Evolutionary conservation across 2,329 filamentous ascomycete species (phyloP), one percentile per base, ranked within the genome.

Genomic region (Fusarium foetens): DNA sequence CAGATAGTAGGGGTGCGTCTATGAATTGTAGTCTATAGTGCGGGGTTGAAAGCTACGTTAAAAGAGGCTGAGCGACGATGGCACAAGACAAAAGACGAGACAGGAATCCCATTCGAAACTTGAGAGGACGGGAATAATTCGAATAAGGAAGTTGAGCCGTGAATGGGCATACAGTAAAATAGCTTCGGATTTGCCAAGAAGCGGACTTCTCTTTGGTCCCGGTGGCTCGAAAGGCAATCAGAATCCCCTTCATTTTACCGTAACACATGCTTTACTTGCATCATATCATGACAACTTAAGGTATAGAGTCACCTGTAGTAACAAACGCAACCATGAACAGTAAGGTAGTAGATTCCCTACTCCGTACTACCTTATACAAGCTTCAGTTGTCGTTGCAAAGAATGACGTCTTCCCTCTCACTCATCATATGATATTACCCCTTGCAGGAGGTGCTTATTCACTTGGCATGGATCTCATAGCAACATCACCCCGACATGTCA

Each of bases 101-200:
- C 25, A 41, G 14, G 42, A 64, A 51, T 46, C 51, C 39, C 31
- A 48, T 45, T 58, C 41, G 51, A 53, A 52, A 33, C 39, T 52
- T n/a, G 27, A 46, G 41, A 46, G 49, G 36, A 27, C 64, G 64
- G 52, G 38, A 41, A 51, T 49, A 38, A 31, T 66, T 57, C 70
- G 38, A 70, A 72, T 67, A 35, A 36, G 70, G 70, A 73, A 73
- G 43, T 58, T 45, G 57, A 33, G 62, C 66, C 70, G 70, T 41
- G 16, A 23, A 48, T 27, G 38, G 29, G 25, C 38, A 60, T 45
- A 6, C 25, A 25, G 25, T 25, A 31, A 13, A 21, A 64, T 29
- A n/a, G 31, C 41, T 41, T 43, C 36, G 49, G 25, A 19, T 46
- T 57, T 70, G 52, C 65, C 69, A 72, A 72, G 59, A 60, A 58